phyloP scores from a whole-genome alignment of 352 stramenopile species.

The Globisporangium cylindrosporum region DNA sequence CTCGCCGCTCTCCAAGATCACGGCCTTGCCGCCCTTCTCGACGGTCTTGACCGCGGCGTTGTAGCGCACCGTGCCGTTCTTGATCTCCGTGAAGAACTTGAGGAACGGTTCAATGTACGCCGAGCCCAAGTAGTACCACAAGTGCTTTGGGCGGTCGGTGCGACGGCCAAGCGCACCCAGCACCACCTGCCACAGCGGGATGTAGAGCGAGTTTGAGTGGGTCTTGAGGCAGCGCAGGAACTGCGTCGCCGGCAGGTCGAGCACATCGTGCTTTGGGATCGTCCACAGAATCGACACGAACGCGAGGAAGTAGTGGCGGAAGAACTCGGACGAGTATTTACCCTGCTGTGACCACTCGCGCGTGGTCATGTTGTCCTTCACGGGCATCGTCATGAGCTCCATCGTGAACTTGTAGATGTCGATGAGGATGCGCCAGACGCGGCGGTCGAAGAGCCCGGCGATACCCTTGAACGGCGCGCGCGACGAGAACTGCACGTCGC shows the following conservation, averaged over 20 bases:
- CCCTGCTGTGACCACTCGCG: constrained; percentile 67
- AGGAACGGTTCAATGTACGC: constrained; percentile 83
- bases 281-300: constrained; percentile 88
- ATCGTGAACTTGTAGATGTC: constrained; percentile 88
- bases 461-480: constrained; percentile 70
- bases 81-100: constrained; percentile 80
- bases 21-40: constrained; percentile 76
- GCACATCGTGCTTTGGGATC: constrained; percentile 79
- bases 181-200: constrained; percentile 83
- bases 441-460: constrained; percentile 64
- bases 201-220: constrained; percentile 86
- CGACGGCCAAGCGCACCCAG: constrained; percentile 66
- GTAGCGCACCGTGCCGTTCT: constrained; percentile 78
- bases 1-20: constrained; percentile 68
- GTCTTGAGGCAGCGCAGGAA: constrained; percentile 88
- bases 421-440: constrained; percentile 81
- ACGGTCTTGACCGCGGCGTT: constrained; percentile 64
- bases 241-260: constrained; percentile 78
- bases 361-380: constrained; percentile 72
- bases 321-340: constrained; percentile 82
- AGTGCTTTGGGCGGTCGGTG: constrained; percentile 77
- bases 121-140: constrained; percentile 86
- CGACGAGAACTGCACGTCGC: constrained; percentile 86
- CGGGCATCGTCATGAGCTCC: constrained; percentile 83
- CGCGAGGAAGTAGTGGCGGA: constrained; percentile 86